These are phyloP conservation scores for Penicillium nucicola DNA, from an alignment of 495 filamentous ascomycete species.

Conservation along the genomic window DNA sequence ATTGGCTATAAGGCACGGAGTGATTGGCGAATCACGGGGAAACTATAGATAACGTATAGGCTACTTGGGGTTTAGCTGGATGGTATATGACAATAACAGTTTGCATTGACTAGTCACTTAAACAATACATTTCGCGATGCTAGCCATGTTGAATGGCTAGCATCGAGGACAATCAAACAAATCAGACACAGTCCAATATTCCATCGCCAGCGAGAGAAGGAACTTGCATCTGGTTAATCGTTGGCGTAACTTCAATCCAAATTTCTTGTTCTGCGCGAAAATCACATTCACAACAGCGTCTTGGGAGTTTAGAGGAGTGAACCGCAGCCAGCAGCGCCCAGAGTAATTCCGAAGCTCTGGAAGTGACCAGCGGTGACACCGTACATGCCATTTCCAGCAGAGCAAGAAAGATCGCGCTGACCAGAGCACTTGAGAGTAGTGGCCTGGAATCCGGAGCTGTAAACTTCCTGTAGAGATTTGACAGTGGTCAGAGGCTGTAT, in stretches of 20 bases:
- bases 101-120: not conserved
- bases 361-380: constrained; percentile 30
- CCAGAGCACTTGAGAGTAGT: constrained; percentile 22
- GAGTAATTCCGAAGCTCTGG: constrained; percentile 25
- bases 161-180: no score
- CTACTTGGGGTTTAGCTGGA: no score
- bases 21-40: no score
- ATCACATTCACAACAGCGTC: no score
- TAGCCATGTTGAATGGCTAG: constrained; percentile 11
- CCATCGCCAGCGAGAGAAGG: constrained; percentile 5
- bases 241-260: no score
- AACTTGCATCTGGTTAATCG: no score
- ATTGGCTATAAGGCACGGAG: constrained; percentile 5
- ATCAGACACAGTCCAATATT: not conserved
- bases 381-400: constrained; percentile 29
- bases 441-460: constrained; percentile 23
- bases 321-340: constrained; percentile 26
- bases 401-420: constrained; percentile 29
- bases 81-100: no score
- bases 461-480: constrained; percentile 24
- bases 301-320: not conserved
- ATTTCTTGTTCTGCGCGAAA: no score
- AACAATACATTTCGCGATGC: not conserved
- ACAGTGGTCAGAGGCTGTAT: not conserved
- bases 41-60: no score